Evolutionary conservation across 192 early-diverging fungal genomes (phyloP), one percentile per base, ranked within the genome.

Genomic region (Endogone sp.): DNA sequence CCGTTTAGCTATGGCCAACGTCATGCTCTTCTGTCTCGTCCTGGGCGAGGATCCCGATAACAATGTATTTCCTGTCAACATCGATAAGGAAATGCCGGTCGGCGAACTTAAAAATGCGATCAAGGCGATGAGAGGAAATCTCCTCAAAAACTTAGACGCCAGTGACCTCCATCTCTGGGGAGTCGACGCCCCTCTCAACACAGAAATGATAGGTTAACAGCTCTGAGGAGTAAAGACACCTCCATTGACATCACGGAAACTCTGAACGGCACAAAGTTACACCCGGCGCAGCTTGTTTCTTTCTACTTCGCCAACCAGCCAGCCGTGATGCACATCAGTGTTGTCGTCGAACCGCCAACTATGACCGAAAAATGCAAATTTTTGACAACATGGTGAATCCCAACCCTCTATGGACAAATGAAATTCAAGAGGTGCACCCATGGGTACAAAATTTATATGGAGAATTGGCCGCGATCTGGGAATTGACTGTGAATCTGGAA

Each of bases 31-130:
- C 31, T 69, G 68, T 23, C 30, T 69, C 27, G 11, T 63, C 20
- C 55, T 63, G 56, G 68, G 61, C 55, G 23, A 70, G 8, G 37
- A 2, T 0, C 2, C 32, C 0, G 22, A 25, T 3, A 26, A 63
- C 22, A 44, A 44, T 44, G 32, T 27, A 23, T 70, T 70, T 62
- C 29, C 61, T n/a, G 61, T 70, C 28, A 29, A 70, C 6, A 70
- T 70, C n/a, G 29, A 29, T 63, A 60, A 28, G 44, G n/a, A 60
- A 6, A 21, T 63, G 25, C n/a, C 30, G 11, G 29, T 69, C 28
- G 29, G 63, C 58, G 20, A 71, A 0, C 70, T 71, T 2, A 71
- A 71, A 29, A 2, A 71, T 0, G 23, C 13, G 3, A 57, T 65
- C 2, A 71, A 71, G 70, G 29, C 24, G n/a, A n/a, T n/a, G n/a